phyloP scores from a whole-genome alignment of 768 basidiomycete genomes.

The Amylocystis lapponica region DNA sequence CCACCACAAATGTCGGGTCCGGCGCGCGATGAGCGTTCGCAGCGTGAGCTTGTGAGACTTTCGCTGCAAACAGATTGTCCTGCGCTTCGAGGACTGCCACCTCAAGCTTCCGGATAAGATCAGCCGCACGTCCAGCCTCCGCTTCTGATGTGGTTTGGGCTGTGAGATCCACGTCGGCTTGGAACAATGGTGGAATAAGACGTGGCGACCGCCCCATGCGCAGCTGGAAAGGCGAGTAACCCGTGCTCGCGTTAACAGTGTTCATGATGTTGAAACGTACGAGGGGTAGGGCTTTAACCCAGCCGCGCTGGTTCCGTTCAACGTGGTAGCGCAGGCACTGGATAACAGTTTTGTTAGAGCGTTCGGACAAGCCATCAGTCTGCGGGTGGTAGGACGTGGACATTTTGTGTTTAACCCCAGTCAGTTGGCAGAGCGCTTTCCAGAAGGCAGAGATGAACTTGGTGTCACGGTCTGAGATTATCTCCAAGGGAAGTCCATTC shows the following conservation, averaged over 20 bases:
- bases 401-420: constrained; percentile 26
- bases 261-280: constrained; percentile 22
- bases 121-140: no score
- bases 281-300: constrained; percentile 10
- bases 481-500: constrained; percentile 20
- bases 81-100: constrained; percentile 26
- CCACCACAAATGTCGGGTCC: constrained; percentile 21
- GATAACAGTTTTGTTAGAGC: constrained; percentile 21
- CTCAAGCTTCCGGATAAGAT: no score
- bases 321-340: constrained; percentile 20
- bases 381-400: constrained; percentile 32
- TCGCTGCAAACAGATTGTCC: constrained; percentile 28
- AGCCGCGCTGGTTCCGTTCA: constrained; percentile 14
- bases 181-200: constrained; percentile 15
- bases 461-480: constrained; percentile 29
- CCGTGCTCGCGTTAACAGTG: constrained; percentile 18
- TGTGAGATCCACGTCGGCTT: no score
- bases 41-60: constrained; percentile 18
- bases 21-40: constrained; percentile 22
- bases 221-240: constrained; percentile 16
- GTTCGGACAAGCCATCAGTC: constrained; percentile 31
- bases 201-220: constrained; percentile 12
- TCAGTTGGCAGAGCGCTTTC: constrained; percentile 19
- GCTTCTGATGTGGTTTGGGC: no score
- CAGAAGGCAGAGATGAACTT: constrained; percentile 32